These are phyloP conservation scores for Tranzscheliella williamsii DNA, from an alignment of 1,284 basidiomycete species.

Conservation along the genomic window DNA sequence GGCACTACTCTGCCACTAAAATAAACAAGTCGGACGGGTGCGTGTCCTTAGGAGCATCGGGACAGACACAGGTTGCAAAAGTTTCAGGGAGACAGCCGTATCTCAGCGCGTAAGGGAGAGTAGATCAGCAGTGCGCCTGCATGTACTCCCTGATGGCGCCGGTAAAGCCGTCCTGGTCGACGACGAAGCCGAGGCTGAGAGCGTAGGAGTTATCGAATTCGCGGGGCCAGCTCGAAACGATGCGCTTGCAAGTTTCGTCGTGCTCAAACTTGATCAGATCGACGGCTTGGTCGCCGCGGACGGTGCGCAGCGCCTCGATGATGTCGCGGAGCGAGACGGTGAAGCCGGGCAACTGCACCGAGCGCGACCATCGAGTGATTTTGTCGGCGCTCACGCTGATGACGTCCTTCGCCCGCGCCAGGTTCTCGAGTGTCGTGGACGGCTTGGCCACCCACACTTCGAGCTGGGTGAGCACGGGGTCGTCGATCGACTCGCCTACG, in stretches of 20 bases:
- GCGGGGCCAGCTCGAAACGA: slow-evolving; percentile 33
- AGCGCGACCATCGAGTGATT: no score
- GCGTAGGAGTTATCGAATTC: slow-evolving; percentile 37
- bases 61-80: no score
- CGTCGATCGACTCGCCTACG: slow-evolving; percentile 22
- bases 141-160: slow-evolving; percentile 33
- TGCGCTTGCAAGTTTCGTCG: slow-evolving; percentile 34
- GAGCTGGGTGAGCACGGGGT: slow-evolving; percentile 16
- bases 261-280: slow-evolving; percentile 38
- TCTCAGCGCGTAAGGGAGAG: no score
- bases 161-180: slow-evolving; percentile 37
- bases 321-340: slow-evolving; percentile 31
- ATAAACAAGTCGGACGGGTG: no score
- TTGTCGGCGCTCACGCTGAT: no score
- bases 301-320: slow-evolving; percentile 34
- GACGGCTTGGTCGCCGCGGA: slow-evolving; percentile 32
- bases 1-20: no score
- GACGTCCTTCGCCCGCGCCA: no score
- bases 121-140: no score
- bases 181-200: slow-evolving; percentile 34
- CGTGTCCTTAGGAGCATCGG: no score
- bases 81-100: no score
- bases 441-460: slow-evolving; percentile 30
- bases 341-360: slow-evolving; percentile 42
- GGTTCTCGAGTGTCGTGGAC: slow-evolving; percentile 31